Conservation (phyloP, 1,139 yeast genomes). For the Scheffersomyces illinoinensis region DNA sequence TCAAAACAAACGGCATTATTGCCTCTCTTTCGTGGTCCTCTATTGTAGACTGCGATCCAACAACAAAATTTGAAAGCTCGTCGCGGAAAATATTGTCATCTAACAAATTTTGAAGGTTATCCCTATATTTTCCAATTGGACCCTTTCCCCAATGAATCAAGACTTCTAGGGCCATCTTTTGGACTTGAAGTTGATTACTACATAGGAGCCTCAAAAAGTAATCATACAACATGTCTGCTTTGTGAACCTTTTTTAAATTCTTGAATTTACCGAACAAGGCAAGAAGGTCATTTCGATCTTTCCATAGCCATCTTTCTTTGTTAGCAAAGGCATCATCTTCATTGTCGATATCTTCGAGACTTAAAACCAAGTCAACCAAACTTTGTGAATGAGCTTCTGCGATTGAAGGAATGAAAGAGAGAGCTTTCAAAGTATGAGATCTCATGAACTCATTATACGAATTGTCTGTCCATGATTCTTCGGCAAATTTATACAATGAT, state of each 20-base stretch:
- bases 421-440: slow-evolving; percentile 48
- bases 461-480: slow-evolving; percentile 31
- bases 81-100: slow-evolving; percentile 87
- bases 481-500: slow-evolving; percentile 39
- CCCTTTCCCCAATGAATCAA: slow-evolving; percentile 66
- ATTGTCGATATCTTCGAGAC: slow-evolving; percentile 19
- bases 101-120: slow-evolving; percentile 68
- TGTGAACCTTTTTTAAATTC: slow-evolving; percentile 55
- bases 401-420: slow-evolving; percentile 57
- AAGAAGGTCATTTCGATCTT: slow-evolving; percentile 63
- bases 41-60: slow-evolving; percentile 52
- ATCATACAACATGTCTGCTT: slow-evolving; percentile 53
- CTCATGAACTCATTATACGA: slow-evolving; percentile 43
- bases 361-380: slow-evolving; percentile 58
- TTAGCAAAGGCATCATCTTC: slow-evolving; percentile 10
- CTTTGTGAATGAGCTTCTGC: slow-evolving; percentile 63
- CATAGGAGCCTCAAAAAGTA: slow-evolving; percentile 60
- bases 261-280: slow-evolving; percentile 66
- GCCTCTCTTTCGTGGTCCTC: slow-evolving; percentile 59
- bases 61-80: slow-evolving; percentile 65
- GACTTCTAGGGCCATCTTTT: slow-evolving; percentile 71
- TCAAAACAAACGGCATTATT: slow-evolving; percentile 70
- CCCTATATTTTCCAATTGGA: slow-evolving; percentile 64
- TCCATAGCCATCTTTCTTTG: slow-evolving; percentile 49
- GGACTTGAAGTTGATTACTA: slow-evolving; percentile 62